A percentile compares a stretch with the other conserved stretches of the same genome.
Evolutionary conservation across 495 filamentous ascomycete species (phyloP).

Genomic region (Chaetomidium leptoderma): DNA sequence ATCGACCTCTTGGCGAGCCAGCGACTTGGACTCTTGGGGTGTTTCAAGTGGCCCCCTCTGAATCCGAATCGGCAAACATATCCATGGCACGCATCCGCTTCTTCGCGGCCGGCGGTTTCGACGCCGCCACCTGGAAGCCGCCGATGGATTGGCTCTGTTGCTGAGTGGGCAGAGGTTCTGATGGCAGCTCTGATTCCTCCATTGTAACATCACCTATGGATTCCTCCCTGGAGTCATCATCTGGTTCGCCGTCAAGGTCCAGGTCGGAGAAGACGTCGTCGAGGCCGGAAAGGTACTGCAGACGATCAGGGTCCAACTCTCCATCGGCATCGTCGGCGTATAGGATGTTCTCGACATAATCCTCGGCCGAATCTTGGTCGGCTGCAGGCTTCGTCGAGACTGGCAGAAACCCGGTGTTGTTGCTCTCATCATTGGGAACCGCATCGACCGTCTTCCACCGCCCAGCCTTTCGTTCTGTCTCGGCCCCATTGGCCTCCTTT

Average conservation of each 20-base stretch:
- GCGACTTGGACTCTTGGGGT: background rate
- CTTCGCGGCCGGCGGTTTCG: conserved; percentile 29
- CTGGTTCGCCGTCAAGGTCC: conserved; percentile 28
- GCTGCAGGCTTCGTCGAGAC: conserved; percentile 23
- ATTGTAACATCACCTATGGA: conserved; percentile 13
- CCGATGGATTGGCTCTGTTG: conserved; percentile 20
- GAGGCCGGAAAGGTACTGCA: conserved; percentile 25
- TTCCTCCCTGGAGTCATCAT: conserved; percentile 18
- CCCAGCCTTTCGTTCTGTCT: conserved; percentile 52
- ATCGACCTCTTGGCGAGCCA: too few relatives aligned
- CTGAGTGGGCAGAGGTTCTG: conserved; percentile 22
- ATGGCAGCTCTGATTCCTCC: conserved; percentile 20
- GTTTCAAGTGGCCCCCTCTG: conserved; percentile 28
- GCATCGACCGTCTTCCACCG: conserved; percentile 71
- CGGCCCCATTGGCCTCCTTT: conserved; percentile 44
- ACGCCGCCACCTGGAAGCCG: conserved; percentile 29
- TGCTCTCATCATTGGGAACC: conserved; percentile 37
- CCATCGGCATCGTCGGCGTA: conserved; percentile 37
- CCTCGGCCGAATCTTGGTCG: conserved; percentile 20
- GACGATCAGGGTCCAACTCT: conserved; percentile 8
- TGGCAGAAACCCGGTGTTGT: conserved; percentile 35
- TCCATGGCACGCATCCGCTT: conserved; percentile 81
- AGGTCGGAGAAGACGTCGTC: conserved; percentile 30
- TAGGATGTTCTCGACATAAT: conserved; percentile 29
- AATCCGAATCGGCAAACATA: conserved; percentile 77